Evolutionary conservation across 2,329 filamentous ascomycete genomes (phyloP), one percentile per base, ranked within the genome.

Genomic region (Elsinoe arachidis): DNA sequence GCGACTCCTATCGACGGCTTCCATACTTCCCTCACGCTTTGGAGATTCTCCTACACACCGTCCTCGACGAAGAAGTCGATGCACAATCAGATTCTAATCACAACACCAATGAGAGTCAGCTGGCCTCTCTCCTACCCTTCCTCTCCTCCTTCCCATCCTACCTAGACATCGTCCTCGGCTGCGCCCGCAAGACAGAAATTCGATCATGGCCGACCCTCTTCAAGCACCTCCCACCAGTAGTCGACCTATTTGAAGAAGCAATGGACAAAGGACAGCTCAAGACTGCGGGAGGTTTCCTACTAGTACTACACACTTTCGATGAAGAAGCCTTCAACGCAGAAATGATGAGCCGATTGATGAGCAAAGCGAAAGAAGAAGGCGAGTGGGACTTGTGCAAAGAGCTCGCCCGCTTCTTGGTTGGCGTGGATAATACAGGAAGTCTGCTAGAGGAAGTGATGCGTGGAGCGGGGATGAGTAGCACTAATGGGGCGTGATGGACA

Each of bases 331-430:
- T 76, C 56, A 74, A 77, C 49, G 79, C 87, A 58, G 83, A 87
- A 62, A 85, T 88, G 68, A 71, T 87, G 41, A 87, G 96, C 3
- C 82, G 90, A 11, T 76, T 99, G 21, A 80, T 99, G 58, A 83
- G 83, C 33, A 79, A 88, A 51, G 93, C 92, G 0, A 92, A 91
- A 65, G 79, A 83, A 33, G 90, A 91, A 69, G 84, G 85, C 51
- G 92, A 97, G 67, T 99, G 91, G 90, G 91, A 97, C 64, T 75
- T 99, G 26, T 97, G 93, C 73, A 93, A 90, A 65, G 93, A 99
- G 70, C 78, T 99, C 26, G 91, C 93, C 10, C 80, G 92, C n/a
- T 99, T 99, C 72, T 74, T 99, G 58, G 90, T 95, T 47, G 92
- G 92, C 4, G 83, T 99, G 65, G 93, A 99, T 67, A 85, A 89